Evolutionary conservation across 2,329 filamentous ascomycete genomes (phyloP), one percentile per base, ranked within the genome.

Genomic region (Metarhizium brunneum): DNA sequence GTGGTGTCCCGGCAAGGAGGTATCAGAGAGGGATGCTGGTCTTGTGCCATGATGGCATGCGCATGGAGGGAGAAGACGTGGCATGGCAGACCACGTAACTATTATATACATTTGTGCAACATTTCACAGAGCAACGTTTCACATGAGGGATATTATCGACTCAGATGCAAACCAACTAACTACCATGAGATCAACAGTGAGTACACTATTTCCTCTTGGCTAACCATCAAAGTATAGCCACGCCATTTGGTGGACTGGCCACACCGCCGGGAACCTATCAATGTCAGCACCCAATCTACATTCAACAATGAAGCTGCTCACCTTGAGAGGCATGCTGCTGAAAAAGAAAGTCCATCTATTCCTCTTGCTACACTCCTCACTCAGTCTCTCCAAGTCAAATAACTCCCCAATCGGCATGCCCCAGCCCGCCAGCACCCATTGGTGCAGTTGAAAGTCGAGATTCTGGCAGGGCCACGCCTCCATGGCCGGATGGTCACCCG

Each of bases 401-500:
- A 78, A 60, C 62, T 79, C 76, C 0, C 76, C 76, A 42, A 79
- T 76, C 1, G 76, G 74, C 69, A 78, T 69, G 0, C 78, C 78
- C 76, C 77, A 81, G 0, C 76, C 76, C 0, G 72, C 75, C 1
- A 79, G 63, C 11, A 76, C 58, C 68, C 71, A 76, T 59, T 78
- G 73, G 54, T 79, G 77, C 2, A 71, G 57, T 47, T 58, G 63
- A 43, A 58, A 66, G 61, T 69, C 56, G 42, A 64, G 54, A 32
- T 69, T 63, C 50, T 70, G 56, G 35, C 70, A 63, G 7, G 75
- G 73, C 61, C 75, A 78, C 3, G 76, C 76, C 61, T 84, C 81
- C 58, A 81, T 78, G 5, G 65, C 58, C 0, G 80, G 76, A 51
- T 75, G 73, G 56, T 85, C 82, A 2, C 80, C 79, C 0, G 76